phyloP scores from a whole-genome alignment of 2,329 filamentous ascomycete species.

The Tolypocladium guangdongense region DNA sequence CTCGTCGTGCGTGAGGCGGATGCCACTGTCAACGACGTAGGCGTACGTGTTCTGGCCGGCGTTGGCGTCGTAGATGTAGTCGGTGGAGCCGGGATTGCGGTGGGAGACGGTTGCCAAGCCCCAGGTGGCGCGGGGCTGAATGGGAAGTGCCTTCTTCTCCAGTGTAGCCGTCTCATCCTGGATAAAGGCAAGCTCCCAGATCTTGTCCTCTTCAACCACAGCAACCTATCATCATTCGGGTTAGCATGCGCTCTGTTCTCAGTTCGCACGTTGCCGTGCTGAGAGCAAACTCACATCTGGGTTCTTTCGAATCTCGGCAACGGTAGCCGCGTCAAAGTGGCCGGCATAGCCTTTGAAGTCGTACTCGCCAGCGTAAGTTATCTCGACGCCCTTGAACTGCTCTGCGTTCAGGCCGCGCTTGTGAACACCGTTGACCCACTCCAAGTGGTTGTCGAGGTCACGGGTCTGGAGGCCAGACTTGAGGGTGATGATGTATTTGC shows the following conservation, averaged over 20 bases:
- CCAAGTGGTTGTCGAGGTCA: conserved; percentile 35
- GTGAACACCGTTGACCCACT: conserved; percentile 38
- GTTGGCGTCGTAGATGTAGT: conserved; percentile 39
- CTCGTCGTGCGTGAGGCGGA: conserved; percentile 40
- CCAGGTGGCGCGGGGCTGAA: conserved; percentile 19
- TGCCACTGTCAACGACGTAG: conserved; percentile 54
- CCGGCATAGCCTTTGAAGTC: conserved; percentile 31
- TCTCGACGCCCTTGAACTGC: conserved; percentile 24
- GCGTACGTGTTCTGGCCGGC: conserved; percentile 41
- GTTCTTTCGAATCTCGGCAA: conserved; percentile 28
- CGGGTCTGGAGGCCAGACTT: conserved; percentile 35
- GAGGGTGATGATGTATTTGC: conserved; percentile 52
- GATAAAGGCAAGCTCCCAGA: conserved; percentile 17
- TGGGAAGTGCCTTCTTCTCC: conserved; percentile 15
- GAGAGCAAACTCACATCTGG: conserved; percentile 24
- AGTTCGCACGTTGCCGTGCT: background rate
- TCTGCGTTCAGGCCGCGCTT: conserved; percentile 41
- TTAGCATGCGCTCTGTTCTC: background rate
- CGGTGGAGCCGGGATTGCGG: conserved; percentile 12
- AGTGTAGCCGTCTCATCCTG: conserved; percentile 5
- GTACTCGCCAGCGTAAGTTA: conserved; percentile 16
- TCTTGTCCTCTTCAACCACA: conserved; percentile 16
- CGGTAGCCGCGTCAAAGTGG: conserved; percentile 27
- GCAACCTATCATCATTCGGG: conserved; percentile 12
- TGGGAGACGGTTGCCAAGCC: conserved; percentile 22